Percentiles rank a stretch among this genome's conserved stretches.
These are phyloP conservation scores for Nicotiana knightiana DNA, from an alignment of 257 asterid genomes.

Conservation along the genomic window DNA sequence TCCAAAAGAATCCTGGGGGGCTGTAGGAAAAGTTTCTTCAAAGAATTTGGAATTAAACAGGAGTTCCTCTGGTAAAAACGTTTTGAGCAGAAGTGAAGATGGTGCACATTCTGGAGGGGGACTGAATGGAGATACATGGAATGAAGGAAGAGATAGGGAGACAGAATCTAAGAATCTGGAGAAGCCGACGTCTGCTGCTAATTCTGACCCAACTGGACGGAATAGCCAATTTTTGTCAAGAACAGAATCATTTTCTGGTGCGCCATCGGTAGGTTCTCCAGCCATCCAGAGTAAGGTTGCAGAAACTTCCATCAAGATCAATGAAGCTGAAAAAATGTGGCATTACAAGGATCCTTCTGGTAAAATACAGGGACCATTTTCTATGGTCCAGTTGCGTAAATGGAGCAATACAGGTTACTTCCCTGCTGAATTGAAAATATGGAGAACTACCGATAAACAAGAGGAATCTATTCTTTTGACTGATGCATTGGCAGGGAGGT, in stretches of 20 bases:
- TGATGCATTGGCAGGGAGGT: slow-evolving; percentile 82
- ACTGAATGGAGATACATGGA: slow-evolving; percentile 47
- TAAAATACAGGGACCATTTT: slow-evolving; percentile 92
- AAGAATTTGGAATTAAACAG: slow-evolving; percentile 46
- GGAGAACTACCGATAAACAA: slow-evolving; percentile 56
- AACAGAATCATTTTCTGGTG: slow-evolving; percentile 42
- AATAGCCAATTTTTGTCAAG: slow-evolving; percentile 31
- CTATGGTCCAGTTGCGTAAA: slow-evolving; percentile 79
- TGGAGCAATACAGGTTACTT: slow-evolving; percentile 94
- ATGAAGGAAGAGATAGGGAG: slow-evolving; percentile 49
- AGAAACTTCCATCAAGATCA: slow-evolving; percentile 51
- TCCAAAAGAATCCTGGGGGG: slow-evolving; percentile 57
- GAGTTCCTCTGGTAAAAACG: slow-evolving; percentile 36
- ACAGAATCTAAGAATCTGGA: slow-evolving; percentile 35
- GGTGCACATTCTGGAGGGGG: slow-evolving; percentile 37
- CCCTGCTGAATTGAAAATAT: slow-evolving; percentile 68
- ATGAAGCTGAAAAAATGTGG: slow-evolving; percentile 89
- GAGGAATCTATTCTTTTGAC: slow-evolving; percentile 58
- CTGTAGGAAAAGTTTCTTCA: slow-evolving; percentile 33
- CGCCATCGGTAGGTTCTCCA: slow-evolving; percentile 30
- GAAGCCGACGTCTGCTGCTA: slow-evolving; percentile 30
- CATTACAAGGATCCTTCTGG: slow-evolving; percentile 91
- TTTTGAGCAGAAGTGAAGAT: slow-evolving; percentile 25
- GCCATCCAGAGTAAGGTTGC: slow-evolving; percentile 29
- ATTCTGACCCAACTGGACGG: slow-evolving; percentile 39